Evolutionary conservation across 2,329 filamentous ascomycete species (phyloP).

Genomic region (Mollisiaceae sp.): DNA sequence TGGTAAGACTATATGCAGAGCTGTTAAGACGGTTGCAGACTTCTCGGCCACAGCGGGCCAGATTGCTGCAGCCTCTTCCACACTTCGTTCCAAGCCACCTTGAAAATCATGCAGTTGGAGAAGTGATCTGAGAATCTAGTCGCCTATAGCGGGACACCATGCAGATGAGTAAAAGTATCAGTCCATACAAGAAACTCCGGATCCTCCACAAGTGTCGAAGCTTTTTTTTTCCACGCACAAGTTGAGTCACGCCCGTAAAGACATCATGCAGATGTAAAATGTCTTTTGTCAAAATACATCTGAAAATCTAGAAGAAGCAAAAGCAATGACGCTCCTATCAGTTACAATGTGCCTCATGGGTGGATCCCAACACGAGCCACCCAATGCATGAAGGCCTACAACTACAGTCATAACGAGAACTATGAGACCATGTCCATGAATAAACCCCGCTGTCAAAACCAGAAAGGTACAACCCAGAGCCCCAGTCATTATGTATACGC

Average conservation of each 20-base stretch:
- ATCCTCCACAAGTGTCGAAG: not conserved
- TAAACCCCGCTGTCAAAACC: constrained; percentile 34
- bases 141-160: not conserved
- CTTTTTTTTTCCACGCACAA: not conserved
- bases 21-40: not conserved
- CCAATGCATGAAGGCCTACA: constrained; percentile 38
- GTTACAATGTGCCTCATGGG: constrained; percentile 36
- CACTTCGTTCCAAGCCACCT: not conserved
- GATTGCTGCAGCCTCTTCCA: not conserved
- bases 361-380: constrained; percentile 25
- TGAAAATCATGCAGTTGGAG: not conserved
- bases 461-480: constrained; percentile 37
- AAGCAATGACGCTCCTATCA: constrained; percentile 39
- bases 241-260: constrained; percentile 1
- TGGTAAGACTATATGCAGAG: not conserved
- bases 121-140: not conserved
- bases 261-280: constrained; percentile 21
- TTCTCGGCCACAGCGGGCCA: not conserved
- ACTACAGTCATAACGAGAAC: constrained; percentile 38
- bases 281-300: constrained; percentile 33
- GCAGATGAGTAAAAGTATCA: not conserved
- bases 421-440: constrained; percentile 32
- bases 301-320: constrained; percentile 36
- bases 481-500: constrained; percentile 42
- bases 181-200: not conserved